Evolutionary conservation across 257 asterid genomes (phyloP).

Genomic region (Solanum raphanifolium): DNA sequence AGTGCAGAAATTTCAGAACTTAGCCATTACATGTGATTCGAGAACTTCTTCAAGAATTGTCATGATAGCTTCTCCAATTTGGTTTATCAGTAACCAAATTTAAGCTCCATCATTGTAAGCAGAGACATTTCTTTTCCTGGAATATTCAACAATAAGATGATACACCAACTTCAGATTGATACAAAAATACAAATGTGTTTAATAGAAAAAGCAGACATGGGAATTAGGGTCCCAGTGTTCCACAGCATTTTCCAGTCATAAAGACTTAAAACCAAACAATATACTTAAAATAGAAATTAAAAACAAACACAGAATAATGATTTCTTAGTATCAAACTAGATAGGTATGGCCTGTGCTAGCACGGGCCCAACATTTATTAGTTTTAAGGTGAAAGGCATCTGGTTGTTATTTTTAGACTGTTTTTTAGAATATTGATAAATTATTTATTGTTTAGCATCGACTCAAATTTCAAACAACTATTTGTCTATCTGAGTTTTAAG

Average conservation of each 20-base stretch:
- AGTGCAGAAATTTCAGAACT: neutral
- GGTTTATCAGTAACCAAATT: neutral
- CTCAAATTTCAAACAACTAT: no score
- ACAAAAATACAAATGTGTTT: neutral
- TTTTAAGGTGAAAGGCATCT: no score
- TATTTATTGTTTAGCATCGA: no score
- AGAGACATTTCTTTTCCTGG: neutral
- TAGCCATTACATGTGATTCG: neutral
- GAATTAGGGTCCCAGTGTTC: neutral
- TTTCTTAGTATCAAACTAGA: neutral
- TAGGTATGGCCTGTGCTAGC: no score
- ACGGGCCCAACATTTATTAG: no score
- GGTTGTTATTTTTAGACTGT: no score
- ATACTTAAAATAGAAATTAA: neutral
- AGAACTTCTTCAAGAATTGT: neutral
- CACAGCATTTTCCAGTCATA: neutral
- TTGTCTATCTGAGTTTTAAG: no score
- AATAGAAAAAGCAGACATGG: neutral
- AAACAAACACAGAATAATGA: neutral
- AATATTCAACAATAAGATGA: neutral
- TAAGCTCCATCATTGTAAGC: neutral
- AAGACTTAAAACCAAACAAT: neutral
- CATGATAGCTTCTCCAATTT: neutral
- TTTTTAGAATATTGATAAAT: no score
- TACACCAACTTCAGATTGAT: neutral